Evolutionary conservation across 2,329 filamentous ascomycete species (phyloP), one percentile per base, ranked within the genome.

Genomic region (Claviceps capensis): DNA sequence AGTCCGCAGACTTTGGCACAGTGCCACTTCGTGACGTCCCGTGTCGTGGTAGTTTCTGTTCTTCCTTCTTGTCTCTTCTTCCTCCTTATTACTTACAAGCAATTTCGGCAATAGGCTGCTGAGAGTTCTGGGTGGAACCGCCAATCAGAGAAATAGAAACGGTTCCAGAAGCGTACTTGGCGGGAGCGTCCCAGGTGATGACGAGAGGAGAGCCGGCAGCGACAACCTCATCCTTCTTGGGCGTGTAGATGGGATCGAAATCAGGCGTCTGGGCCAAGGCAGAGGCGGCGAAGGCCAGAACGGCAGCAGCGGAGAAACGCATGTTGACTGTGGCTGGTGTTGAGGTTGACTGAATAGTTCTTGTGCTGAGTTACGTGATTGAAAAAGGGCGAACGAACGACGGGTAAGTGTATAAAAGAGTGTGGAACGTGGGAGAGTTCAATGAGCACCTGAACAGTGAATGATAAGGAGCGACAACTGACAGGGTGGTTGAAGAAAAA

Each of bases 111-210:
- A 72, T 56, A 52, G 68, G 59, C 40, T 68, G 60, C 56, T 79
- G 75, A 48, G 64, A 69, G 55, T 56, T 52, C 56, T 71, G 68
- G 54, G 64, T 63, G 4, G 63, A 58, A 58, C 80, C 81, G 53
- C 76, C 75, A 52, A 83, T 68, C 54, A 83, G 73, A 59, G 65
- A 61, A 63, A 84, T 75, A 56, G 69, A 69, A 61, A 81, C 67
- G 54, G 67, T 69, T 44, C 67, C 63, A 54, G 67, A 70, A 44
- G 63, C 63, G 65, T 71, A 72, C 54, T 66, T 59, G 50, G 66
- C 60, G 52, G 66, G 63, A 49, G 67, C 63, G 30, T 66, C 56
- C 80, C 80, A 83, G 57, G 66, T 64, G 62, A 83, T 71, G 56
- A 66, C 65, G 62, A 72, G 76, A 50, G 68, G 65, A 59, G 68